Base-by-base conservation (phyloP, 2,329 filamentous ascomycete genomes). In the Cladorrhinum sp. region DNA sequence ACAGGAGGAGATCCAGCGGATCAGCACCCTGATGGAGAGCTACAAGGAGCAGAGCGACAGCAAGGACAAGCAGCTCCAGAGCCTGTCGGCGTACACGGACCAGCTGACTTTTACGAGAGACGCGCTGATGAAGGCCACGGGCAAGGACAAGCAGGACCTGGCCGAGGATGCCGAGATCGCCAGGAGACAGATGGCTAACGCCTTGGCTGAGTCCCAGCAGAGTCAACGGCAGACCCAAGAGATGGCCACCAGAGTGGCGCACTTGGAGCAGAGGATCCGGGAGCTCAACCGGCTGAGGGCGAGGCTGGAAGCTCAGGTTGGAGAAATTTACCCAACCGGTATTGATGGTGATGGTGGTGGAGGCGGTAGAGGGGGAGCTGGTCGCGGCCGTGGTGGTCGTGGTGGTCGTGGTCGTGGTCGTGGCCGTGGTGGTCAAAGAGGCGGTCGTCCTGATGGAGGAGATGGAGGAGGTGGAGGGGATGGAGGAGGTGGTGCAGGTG, bases 101-200 rank as follows among this genome's bases (percentile, higher is more conserved):
- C 42, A 46, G 42, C n/a, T 46, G 8, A 21, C 14, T 2, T 14
- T 8, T 8, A 46, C 42, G 18, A 26, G 54, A 14, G 54, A 57
- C n/a, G 54, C 26, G 14, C 39, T 57, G 10, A 2, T 46, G 54
- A 2, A 24, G 9, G 42, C 20, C 4, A 1, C 28, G 30, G 30
- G 21, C 9, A 30, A 24, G 18, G 21, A 39, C 42, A 33, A 23
- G 2, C 24, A 59, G 28, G 60, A 61, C 50, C 33, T 46, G 55
- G 50, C 48, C 39, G 58, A 68, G 33, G 60, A 62, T 54, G 23
- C 42, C n/a, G 42, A 18, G 18, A 8, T 8, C 5, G 42, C 42
- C n/a, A 46, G 16, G 6, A 46, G 42, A 36, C 33, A 21, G 42
- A 20, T 16, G 18, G 42, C 42, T 16, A 46, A 46, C 6, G 42